Base-by-base conservation (phyloP, 129 eudicot genomes). In the Chrysanthemum makinoi region DNA sequence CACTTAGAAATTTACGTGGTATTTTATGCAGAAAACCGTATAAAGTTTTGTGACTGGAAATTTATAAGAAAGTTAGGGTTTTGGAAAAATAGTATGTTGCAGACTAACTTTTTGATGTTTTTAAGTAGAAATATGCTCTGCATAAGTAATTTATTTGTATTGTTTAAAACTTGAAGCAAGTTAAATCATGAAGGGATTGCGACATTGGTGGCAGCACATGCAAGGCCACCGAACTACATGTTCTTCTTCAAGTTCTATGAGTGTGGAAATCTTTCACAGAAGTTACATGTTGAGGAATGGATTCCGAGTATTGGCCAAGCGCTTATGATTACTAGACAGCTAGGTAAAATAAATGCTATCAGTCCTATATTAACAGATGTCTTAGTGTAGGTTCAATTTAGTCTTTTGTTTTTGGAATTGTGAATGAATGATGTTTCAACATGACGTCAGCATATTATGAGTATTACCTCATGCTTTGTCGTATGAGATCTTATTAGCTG, bases 221-320 rank as follows among this genome's bases (percentile, higher is more conserved):
- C 93, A 28, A 84, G 80, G 69, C 99, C 99, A 52, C 97, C 97
- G 1, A 95, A 90, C 71, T 95, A 95, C 82, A 84, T 95, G 99
- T 88, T 87, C 73, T 95, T 95, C 83, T 95, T 95, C 39, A 75
- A 90, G 61, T 83, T 81, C 10, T 90, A 87, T 55, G 91, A 90
- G 80, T 65, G 30, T 61, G 97, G 99, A 35, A 87, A 75, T 82
- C 94, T 95, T 69, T 85, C 96, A 0, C 82, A 84, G n/a, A 90
- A 90, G 75, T 80, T 95, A 70, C 99, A 95, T 57, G 83, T 86
- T 75, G 97, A 95, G 30, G 97, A 94, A 73, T 90, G 95, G 96
- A 70, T 61, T 83, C 99, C 95, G 2, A 76, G 78, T 68, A 77
- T 83, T 50, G 70, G 75, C 46, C 94, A 86, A 81, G 83, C 75